These are phyloP conservation scores for Ophiobolus disseminans DNA, from an alignment of 2,329 filamentous ascomycete species.

Conservation along the genomic window DNA sequence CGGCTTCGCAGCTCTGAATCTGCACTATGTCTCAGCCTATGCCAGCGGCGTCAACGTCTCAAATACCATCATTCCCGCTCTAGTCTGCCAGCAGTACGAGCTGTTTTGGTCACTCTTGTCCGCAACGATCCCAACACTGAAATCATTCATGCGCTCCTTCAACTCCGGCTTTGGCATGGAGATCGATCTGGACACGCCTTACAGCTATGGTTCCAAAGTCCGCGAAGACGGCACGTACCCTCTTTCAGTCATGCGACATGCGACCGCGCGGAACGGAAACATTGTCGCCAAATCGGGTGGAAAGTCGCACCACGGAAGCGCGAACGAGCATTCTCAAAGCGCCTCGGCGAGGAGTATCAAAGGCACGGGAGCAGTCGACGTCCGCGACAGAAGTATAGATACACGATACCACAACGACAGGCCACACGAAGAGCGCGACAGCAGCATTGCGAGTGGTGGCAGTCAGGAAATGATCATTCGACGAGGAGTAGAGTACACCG, in stretches of 20 bases:
- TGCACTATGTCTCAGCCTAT: constrained; percentile 23
- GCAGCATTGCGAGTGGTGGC: constrained; percentile 5
- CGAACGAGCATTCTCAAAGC: neutral
- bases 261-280: neutral
- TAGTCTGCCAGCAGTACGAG: constrained; percentile 37
- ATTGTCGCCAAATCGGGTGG: neutral
- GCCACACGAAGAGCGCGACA: neutral
- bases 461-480: constrained; percentile 15
- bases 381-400: neutral
- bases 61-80: constrained; percentile 17
- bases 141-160: constrained; percentile 33
- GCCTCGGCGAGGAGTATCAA: neutral
- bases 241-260: neutral
- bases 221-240: constrained; percentile 5
- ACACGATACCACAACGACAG: neutral
- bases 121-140: constrained; percentile 37
- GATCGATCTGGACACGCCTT: constrained; percentile 12
- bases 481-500: neutral
- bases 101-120: constrained; percentile 37
- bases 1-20: constrained; percentile 13
- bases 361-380: neutral
- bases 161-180: constrained; percentile 22
- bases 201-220: neutral
- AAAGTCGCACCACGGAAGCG: neutral
- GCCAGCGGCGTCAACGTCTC: constrained; percentile 17